Percentiles rank a stretch among this genome's conserved stretches.
Conservation (phyloP, 2,329 filamentous ascomycete genomes). For the Ramularia collo-cygni region DNA sequence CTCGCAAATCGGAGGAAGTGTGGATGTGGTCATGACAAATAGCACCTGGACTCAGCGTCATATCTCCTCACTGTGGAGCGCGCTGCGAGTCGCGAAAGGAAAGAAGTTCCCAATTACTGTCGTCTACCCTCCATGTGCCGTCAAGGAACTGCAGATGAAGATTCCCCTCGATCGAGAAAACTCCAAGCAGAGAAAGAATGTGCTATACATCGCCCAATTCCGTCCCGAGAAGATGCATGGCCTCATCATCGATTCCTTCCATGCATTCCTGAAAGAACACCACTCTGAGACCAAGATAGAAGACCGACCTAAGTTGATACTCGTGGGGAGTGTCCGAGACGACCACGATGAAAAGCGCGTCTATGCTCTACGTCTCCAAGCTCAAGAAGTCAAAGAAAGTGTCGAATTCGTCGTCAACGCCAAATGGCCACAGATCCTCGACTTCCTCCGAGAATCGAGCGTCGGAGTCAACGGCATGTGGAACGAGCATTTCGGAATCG, state of each 20-base stretch:
- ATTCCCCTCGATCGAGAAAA: constrained; percentile 64
- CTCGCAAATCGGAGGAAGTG: constrained; percentile 69
- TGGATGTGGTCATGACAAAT: constrained; percentile 97
- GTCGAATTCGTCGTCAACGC: constrained; percentile 89
- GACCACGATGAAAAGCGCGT: constrained; percentile 73
- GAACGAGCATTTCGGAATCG: constrained; percentile 99
- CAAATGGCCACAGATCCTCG: constrained; percentile 77
- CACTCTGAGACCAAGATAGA: constrained; percentile 30
- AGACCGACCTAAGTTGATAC: constrained; percentile 58
- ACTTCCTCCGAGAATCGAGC: constrained; percentile 67
- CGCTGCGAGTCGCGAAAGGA: constrained; percentile 38
- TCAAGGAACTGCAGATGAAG: constrained; percentile 69
- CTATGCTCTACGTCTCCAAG: constrained; percentile 78
- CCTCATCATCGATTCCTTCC: constrained; percentile 77
- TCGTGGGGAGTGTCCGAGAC: constrained; percentile 89
- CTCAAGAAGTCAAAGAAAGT: constrained; percentile 72
- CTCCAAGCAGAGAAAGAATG: constrained; percentile 61
- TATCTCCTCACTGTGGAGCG: constrained; percentile 71
- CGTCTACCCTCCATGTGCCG: constrained; percentile 87
- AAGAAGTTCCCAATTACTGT: constrained; percentile 57
- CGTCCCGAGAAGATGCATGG: constrained; percentile 95
- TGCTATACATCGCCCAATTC: constrained; percentile 96
- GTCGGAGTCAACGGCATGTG: constrained; percentile 98
- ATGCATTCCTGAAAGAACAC: constrained; percentile 60
- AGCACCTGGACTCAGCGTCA: constrained; percentile 88